Base-by-base conservation (phyloP, 257 asterid species). In the Buddleja alternifolia region DNA sequence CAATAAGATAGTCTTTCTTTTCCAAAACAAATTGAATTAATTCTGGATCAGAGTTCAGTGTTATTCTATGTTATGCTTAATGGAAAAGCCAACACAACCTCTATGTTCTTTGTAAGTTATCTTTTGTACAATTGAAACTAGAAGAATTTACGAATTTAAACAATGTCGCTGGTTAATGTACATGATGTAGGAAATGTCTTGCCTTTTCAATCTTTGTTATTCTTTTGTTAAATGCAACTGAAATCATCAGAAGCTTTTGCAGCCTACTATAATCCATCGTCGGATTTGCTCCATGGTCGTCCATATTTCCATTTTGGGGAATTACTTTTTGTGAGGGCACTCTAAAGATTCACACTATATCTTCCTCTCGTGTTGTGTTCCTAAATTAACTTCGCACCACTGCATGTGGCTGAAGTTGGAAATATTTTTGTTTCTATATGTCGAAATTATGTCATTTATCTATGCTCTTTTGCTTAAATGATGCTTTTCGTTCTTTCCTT, bases 401-500 rank as follows among this genome's bases (percentile, higher is more conserved):
- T 58, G 61, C 56, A 36, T 74, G 24, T 7, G 11, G 40, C 42
- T 20, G 48, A 60, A 46, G 12, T 65, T 7, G 58, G 14, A 55
- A 54, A 37, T 48, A 32, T 37, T 41, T 45, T 57, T 76, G 19
- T 66, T 46, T 60, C 64, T 52, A 3, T 12, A 29, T 29, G 34
- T 5, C 5, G 34, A 1, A n/a, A 8, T 12, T 3, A 12, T 48
- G 70, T 41, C 42, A 6, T 25, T 45, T 19, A 41, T 34, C 46
- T 39, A 37, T 20, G 62, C 46, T 20, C 44, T 36, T 69, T 67
- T 56, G 10, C 46, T 45, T 53, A 15, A 15, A 14, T 21, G 0
- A 7, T 64, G 54, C 40, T 67, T 52, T 29, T 44, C 60, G 48
- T 66, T 60, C 47, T 53, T 48, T 67, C 46, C 73, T 44, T 66